These are phyloP conservation scores for Puccinia coronata DNA, from an alignment of 1,284 basidiomycete species.

Conservation along the genomic window DNA sequence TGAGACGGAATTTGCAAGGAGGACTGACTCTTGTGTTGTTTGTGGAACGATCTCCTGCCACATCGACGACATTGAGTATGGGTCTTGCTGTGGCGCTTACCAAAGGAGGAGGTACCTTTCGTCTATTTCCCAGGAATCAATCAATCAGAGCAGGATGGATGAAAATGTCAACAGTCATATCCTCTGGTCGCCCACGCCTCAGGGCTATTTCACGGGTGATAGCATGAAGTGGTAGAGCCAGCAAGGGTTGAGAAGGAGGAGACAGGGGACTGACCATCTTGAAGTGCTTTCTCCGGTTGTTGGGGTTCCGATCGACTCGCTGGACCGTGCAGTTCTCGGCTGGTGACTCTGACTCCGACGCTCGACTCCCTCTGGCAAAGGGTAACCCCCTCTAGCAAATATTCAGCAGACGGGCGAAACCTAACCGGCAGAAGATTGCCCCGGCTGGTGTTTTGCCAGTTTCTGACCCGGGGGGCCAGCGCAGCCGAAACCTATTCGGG, in stretches of 20 bases:
- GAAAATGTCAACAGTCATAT: no score
- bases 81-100: conserved; percentile 50
- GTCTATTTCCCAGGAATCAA: conserved; percentile 17
- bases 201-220: not conserved
- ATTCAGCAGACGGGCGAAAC: conserved; percentile 2
- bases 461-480: not conserved
- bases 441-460: not conserved
- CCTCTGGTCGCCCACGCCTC: no score
- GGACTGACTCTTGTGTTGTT: conserved; percentile 38
- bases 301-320: not conserved
- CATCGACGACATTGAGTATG: conserved; percentile 45
- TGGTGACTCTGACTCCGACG: conserved; percentile 1
- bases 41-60: conserved; percentile 42
- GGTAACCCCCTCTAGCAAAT: not conserved
- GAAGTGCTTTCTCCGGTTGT: conserved; percentile 1
- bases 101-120: conserved; percentile 49
- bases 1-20: not conserved
- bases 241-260: not conserved
- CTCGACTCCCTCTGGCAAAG: not conserved
- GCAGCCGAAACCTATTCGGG: conserved; percentile 12
- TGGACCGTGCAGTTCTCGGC: not conserved
- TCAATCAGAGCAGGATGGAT: not conserved
- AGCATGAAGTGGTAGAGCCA: not conserved
- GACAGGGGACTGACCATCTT: conserved; percentile 24
- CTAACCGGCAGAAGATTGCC: not conserved